Conservation (phyloP, 148 eudicot genomes). For the Nepenthes mirabilis region DNA sequence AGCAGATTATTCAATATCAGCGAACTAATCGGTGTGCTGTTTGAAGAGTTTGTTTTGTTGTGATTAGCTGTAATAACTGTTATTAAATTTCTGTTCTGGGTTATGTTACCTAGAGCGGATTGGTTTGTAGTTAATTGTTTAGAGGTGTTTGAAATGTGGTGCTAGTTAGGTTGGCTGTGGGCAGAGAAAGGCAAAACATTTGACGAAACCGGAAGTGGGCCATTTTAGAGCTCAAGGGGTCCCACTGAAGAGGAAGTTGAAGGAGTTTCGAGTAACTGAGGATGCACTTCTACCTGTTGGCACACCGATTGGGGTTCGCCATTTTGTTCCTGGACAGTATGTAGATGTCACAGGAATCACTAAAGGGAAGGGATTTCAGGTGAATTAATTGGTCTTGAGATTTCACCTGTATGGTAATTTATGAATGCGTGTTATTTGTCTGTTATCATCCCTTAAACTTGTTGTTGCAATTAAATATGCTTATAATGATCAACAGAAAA, state of each 20-base stretch:
- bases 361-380: conserved; percentile 98
- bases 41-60: no score
- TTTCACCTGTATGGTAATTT: conserved; percentile 1
- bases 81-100: not conserved
- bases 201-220: conserved; percentile 87
- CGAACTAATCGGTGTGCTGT: no score
- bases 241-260: conserved; percentile 87
- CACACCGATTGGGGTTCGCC: conserved; percentile 64
- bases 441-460: no score
- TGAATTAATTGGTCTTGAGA: conserved; percentile 12
- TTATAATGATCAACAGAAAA: no score
- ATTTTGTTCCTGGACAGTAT: conserved; percentile 91
- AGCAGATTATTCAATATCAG: no score
- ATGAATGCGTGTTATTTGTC: no score
- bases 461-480: not conserved
- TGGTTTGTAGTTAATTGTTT: conserved; percentile 16
- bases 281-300: conserved; percentile 93
- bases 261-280: conserved; percentile 86
- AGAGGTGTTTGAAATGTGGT: conserved; percentile 17
- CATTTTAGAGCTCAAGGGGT: conserved; percentile 99
- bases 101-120: not conserved
- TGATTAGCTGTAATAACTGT: no score
- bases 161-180: conserved; percentile 77
- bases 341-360: conserved; percentile 92
- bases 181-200: conserved; percentile 86